phyloP scores from a whole-genome alignment of 257 asterid genomes.

The Rauvolfia tetraphylla region DNA sequence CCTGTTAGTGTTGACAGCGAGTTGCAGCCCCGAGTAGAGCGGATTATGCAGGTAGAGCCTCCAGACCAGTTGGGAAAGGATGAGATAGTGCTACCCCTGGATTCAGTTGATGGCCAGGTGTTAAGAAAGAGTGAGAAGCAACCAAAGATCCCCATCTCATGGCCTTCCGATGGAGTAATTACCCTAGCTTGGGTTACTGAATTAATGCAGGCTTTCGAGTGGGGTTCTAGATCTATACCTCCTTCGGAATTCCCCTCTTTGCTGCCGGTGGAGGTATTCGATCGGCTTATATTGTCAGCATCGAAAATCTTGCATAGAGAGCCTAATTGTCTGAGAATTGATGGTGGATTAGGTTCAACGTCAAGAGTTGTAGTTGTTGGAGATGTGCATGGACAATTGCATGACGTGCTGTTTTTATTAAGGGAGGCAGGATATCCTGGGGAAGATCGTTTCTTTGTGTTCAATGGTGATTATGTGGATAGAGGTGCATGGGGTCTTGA shows the following conservation, averaged over 20 bases:
- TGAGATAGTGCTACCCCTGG: no score
- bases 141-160: constrained; percentile 77
- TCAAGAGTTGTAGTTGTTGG: constrained; percentile 85
- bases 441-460: constrained; percentile 76
- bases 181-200: constrained; percentile 56
- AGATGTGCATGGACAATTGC: constrained; percentile 95
- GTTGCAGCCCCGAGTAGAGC: no score
- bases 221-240: constrained; percentile 59
- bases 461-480: constrained; percentile 97
- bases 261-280: constrained; percentile 72
- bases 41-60: no score
- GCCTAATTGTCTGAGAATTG: constrained; percentile 71
- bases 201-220: constrained; percentile 71
- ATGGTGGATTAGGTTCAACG: constrained; percentile 35
- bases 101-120: no score
- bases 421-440: constrained; percentile 71
- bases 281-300: constrained; percentile 61
- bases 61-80: no score
- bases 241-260: constrained; percentile 67
- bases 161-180: constrained; percentile 64
- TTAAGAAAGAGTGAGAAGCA: no score
- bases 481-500: constrained; percentile 99
- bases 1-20: no score
- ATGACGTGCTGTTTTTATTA: constrained; percentile 71
- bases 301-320: constrained; percentile 91